Evolutionary conservation across 2,329 filamentous ascomycete species (phyloP), one percentile per base, ranked within the genome.

Genomic region (Colletotrichum musicola): DNA sequence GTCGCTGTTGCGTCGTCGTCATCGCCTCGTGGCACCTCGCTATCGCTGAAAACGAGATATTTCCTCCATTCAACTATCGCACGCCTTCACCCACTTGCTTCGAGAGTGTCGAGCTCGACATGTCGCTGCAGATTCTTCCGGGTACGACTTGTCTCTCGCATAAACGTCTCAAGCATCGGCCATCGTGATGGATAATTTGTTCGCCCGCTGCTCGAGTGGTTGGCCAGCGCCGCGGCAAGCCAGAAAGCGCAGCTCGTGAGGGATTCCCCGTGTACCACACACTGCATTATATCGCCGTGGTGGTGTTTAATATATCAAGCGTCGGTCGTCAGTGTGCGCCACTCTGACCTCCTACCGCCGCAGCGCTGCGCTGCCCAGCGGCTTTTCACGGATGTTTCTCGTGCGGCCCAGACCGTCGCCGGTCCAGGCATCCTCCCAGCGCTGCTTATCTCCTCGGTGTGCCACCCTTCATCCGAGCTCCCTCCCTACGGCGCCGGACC

Each of bases 361-460:
- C 27, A 30, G 27, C 1, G 27, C 20, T 2, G 20, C 20, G 20
- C 44, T 14, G n/a, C 14, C 22, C 22, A 25, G 47, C 64, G 47
- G 60, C 60, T 47, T 47, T 53, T 13, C 14, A 38, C 53, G 46
- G 38, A 49, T 58, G 16, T 38, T 59, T 9, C 30, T 35, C 2
- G 30, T 13, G 46, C 47, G 60, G 64, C 35, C 60, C 22, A 64
- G 47, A 27, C 64, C 61, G 27, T 51, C 49, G 38, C 63, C 20
- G 58, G 46, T 30, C 9, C 30, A 55, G 22, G 54, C 46, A 58
- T 16, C 38, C 42, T 25, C 54, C 61, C 13, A n/a, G 42, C 27
- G 22, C 12, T 53, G 30, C 55, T 55, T 50, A 16, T 65, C 62
- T 51, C 54, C 18, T 42, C 38, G 16, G 60, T 49, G 30, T 56